Evolutionary conservation across 1,284 basidiomycete genomes (phyloP), one percentile per base, ranked within the genome.

Genomic region (Trichosporon sp.): DNA sequence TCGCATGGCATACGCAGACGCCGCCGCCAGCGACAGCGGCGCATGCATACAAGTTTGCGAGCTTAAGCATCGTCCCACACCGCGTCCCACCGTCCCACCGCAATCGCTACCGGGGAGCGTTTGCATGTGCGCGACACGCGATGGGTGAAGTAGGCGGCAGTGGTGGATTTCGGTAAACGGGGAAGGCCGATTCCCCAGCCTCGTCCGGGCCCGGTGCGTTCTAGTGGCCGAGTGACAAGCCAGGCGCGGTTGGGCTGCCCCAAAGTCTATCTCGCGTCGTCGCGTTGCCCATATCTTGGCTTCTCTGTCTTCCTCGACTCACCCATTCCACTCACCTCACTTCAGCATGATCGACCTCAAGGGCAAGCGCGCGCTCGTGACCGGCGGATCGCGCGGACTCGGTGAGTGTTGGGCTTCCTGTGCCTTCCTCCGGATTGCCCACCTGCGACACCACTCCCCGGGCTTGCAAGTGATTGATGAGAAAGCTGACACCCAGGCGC

Each of bases 321-420:
- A 53, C 25, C 31, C 53, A 18, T 27, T 25, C 25, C 25, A 58
- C 25, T 7, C 27, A 15, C 27, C 11, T 29, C 62, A 63, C 23
- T 9, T 12, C 65, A 68, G 2, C 27, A 74, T 72, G 73, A 62
- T 71, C 44, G 64, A 65, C 53, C 70, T 74, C 47, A 51, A 68
- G 56, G 70, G 71, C 21, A 75, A 75, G 67, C 70, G 74, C 56
- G 73, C 70, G 2, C 73, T 75, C 32, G 70, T 75, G 58, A 75
- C 74, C 3, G 74, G 74, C 53, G 74, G 74, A 2, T 74, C 74
- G 1, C 71, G 71, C 29, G 74, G 74, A 31, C 34, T 64, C 15
- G 58, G 21, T 51, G 32, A n/a, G 65, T 32, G 1, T 13, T 38
- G 6, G n/a, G 1, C 64, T 65, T 29, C 21, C 31, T 23, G 3